phyloP scores from a whole-genome alignment of 352 stramenopile genomes.

The Peronospora destructor region DNA sequence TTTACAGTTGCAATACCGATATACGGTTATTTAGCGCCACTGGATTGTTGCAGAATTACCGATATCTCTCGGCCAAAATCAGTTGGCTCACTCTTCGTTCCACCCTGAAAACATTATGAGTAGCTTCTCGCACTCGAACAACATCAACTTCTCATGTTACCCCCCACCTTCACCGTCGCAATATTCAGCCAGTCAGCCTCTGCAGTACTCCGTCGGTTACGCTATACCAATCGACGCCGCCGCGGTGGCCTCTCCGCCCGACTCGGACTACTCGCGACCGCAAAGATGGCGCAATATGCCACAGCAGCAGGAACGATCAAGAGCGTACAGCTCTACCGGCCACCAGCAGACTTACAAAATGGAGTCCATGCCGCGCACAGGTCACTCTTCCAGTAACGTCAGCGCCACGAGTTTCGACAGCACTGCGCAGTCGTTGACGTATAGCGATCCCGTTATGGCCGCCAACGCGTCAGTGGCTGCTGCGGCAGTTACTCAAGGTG shows the following conservation, averaged over 20 bases:
- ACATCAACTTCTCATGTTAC: constrained; percentile 17
- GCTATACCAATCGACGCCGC: constrained; percentile 1
- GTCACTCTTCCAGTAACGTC: constrained; percentile 14
- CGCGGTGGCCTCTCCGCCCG: constrained; percentile 4
- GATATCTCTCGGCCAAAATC: too few relatives aligned
- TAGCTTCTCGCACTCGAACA: constrained; percentile 19
- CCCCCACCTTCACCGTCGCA: constrained; percentile 13
- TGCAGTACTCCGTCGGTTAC: background rate
- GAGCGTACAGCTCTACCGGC: constrained; percentile 1
- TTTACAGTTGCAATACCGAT: background rate
- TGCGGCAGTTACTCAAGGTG: constrained; percentile 5
- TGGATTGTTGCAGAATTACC: too few relatives aligned
- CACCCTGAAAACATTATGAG: constrained; percentile 5
- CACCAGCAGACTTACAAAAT: constrained; percentile 6
- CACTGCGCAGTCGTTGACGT: constrained; percentile 7
- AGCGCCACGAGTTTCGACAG: constrained; percentile 15
- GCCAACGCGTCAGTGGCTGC: constrained; percentile 20
- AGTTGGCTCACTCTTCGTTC: too few relatives aligned
- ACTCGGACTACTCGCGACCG: constrained; percentile 34
- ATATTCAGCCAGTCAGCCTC: constrained; percentile 4
- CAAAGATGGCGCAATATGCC: constrained; percentile 40
- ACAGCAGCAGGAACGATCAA: constrained; percentile 23
- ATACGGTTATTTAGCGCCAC: background rate
- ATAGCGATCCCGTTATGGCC: constrained; percentile 15
- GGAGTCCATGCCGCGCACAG: constrained; percentile 6